Evolutionary conservation across 2,329 filamentous ascomycete species (phyloP), one percentile per base, ranked within the genome.

Genomic region (Torrubiellomyces zombiae): DNA sequence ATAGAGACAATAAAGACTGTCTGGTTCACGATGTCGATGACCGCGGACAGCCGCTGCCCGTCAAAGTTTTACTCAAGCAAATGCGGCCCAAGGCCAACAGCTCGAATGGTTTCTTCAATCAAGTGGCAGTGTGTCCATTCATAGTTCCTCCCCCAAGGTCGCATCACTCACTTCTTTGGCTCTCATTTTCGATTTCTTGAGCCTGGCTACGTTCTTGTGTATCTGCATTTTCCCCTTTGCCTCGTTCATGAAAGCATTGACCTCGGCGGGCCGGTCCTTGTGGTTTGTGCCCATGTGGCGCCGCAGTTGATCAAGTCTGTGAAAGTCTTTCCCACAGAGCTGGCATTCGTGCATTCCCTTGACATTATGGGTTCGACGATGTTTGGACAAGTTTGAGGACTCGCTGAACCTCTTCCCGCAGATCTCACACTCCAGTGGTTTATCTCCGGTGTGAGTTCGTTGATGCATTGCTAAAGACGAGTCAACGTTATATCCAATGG

Each of bases 381-480:
- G 71, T 36, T 75, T 76, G 25, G 69, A 67, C 11, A 75, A 48
- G 36, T 75, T 76, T 4, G 69, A 75, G 0, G 69, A 75, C 41
- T 76, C 69, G 31, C 64, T 60, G 39, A 76, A 76, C 7, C 48
- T 48, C 38, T 67, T 70, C 22, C 55, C 56, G 35, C 71, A 76
- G 15, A 62, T 51, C 2, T 65, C 58, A 33, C 70, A 75, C 21
- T 53, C 46, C 0, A 75, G 47, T 0, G 70, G 70, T 38, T 75
- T 76, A 23, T 67, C 60, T 20, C 70, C 68, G 1, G 72, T 75
- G 38, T 78, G 74, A 2, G 63, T 70, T 19, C 71, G 60, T 37
- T 63, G 61, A 36, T 79, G 74, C 56, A 75, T 75, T n/a, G 70
- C 67, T 72, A 23, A 19, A 13, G 10, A 16, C 5, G 6, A 6